Evolutionary conservation across 495 filamentous ascomycete genomes (phyloP), one percentile per base, ranked within the genome.

Genomic region (Talaromyces trachyspermus): DNA sequence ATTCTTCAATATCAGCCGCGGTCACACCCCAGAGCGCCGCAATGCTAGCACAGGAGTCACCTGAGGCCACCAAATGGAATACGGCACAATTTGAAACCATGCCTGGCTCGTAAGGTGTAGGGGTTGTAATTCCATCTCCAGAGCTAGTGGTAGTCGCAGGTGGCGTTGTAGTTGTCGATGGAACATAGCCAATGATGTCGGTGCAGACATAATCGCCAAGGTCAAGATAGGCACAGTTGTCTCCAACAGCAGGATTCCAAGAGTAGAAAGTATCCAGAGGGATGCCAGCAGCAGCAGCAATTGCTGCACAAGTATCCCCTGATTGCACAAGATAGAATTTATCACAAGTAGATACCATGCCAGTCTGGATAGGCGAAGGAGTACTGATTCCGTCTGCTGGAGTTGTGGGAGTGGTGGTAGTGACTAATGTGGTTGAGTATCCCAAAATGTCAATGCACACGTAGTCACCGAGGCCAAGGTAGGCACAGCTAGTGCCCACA

Each of bases 21-120:
- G n/a, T n/a, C n/a, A n/a, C n/a, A n/a, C n/a, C n/a, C n/a, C n/a
- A n/a, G n/a, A n/a, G n/a, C n/a, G n/a, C n/a, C n/a, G 50, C 41
- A 38, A 66, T 59, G 15, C 37, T 17, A 25, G 48, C 41, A 50
- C 57, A 66, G 23, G 46, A 44, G 33, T 64, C 61, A 7, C 57
- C 61, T 0, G 27, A 4, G 0, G 48, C 11, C 3, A 64, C 61
- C n/a, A 41, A 10, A 36, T 65, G 54, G 41, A 51, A 59, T 6
- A 40, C 26, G 12, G 51, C 50, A 43, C 64, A 68, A 30, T 48
- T 33, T 1, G 35, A 18, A 5, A 49, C 47, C 30, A 59, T 60
- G 11, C 55, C 55, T 3, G 52, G 18, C 45, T 62, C 49, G 15
- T 51, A 36, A 3, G 57, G 57, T 0, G 53, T 26, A 4, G 59